Percentiles rank a stretch among this genome's conserved stretches.
These are phyloP conservation scores for Haplographium delicatum DNA, from an alignment of 495 filamentous ascomycete genomes.

Conservation along the genomic window DNA sequence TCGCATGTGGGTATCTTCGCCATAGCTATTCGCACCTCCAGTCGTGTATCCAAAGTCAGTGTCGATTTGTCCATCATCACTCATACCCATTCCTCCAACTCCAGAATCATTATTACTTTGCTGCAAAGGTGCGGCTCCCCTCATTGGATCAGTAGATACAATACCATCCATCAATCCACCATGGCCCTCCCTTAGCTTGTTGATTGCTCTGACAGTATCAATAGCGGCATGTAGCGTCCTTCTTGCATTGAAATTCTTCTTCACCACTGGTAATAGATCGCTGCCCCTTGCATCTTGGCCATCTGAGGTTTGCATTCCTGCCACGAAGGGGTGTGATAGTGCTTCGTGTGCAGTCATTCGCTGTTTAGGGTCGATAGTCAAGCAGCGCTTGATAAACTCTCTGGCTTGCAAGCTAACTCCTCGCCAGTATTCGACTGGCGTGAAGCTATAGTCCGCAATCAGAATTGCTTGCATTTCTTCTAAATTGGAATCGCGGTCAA, in stretches of 20 bases:
- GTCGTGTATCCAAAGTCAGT: conserved; percentile 19
- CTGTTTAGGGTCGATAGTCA: conserved; percentile 79
- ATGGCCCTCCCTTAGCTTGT: conserved; percentile 86
- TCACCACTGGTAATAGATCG: conserved; percentile 86
- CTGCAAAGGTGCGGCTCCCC: conserved; percentile 20
- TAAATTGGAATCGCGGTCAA: conserved; percentile 93
- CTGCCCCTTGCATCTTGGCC: conserved; percentile 44
- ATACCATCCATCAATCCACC: conserved; percentile 33
- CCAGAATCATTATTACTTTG: conserved; percentile 11
- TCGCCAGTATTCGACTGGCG: conserved; percentile 95
- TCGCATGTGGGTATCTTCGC: conserved; percentile 8
- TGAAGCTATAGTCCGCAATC: conserved; percentile 92
- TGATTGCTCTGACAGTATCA: conserved; percentile 96
- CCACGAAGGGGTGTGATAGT: conserved; percentile 82
- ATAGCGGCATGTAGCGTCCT: conserved; percentile 93
- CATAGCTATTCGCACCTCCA: background rate
- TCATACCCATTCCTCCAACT: conserved; percentile 9
- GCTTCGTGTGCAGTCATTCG: conserved; percentile 96
- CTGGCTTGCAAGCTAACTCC: conserved; percentile 79
- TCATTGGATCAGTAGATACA: conserved; percentile 15
- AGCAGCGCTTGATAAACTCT: conserved; percentile 81
- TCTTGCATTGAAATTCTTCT: conserved; percentile 98
- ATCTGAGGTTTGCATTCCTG: conserved; percentile 41
- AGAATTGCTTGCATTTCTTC: conserved; percentile 99
- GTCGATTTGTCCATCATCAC: conserved; percentile 11